A percentile compares a stretch with the other conserved stretches of the same genome.
Conservation (phyloP, 345 rosid genomes). For the Diplotaxis tenuifolia region DNA sequence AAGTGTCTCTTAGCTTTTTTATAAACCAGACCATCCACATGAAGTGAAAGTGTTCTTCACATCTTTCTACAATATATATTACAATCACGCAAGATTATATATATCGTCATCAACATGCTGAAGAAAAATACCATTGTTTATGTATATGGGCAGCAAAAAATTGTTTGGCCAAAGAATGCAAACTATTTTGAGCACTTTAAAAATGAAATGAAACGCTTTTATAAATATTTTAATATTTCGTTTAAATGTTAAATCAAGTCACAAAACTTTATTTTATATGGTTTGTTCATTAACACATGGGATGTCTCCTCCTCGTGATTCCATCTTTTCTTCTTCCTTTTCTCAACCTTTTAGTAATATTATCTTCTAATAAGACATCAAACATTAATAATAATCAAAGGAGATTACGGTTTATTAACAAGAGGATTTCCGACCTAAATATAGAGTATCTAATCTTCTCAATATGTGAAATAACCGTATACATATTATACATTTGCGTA, state of each 20-base stretch:
- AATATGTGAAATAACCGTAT: neutral
- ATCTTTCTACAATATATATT: slow-evolving; percentile 11
- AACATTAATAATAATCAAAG: neutral
- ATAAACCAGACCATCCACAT: slow-evolving; percentile 24
- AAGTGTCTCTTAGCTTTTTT: neutral
- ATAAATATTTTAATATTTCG: neutral
- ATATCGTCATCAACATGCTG: neutral
- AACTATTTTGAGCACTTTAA: neutral
- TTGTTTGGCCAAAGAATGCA: slow-evolving; percentile 8
- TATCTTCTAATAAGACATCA: slow-evolving; percentile 10
- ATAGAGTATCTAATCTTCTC: neutral
- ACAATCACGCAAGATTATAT: slow-evolving; percentile 10
- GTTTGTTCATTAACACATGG: slow-evolving; percentile 37
- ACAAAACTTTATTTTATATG: slow-evolving; percentile 9
- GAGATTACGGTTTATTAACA: neutral
- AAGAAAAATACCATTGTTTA: slow-evolving; percentile 2
- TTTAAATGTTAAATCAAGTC: slow-evolving; percentile 27
- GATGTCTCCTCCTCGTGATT: slow-evolving; percentile 42
- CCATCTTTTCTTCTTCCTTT: slow-evolving; percentile 13
- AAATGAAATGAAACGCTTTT: neutral
- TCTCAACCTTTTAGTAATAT: slow-evolving; percentile 11
- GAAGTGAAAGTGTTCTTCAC: slow-evolving; percentile 26
- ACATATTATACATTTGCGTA: neutral
- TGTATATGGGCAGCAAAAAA: slow-evolving; percentile 11
- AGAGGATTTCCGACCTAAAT: neutral